phyloP scores from a whole-genome alignment of 2,329 filamentous ascomycete genomes.

The Blastomyces emzantsi region DNA sequence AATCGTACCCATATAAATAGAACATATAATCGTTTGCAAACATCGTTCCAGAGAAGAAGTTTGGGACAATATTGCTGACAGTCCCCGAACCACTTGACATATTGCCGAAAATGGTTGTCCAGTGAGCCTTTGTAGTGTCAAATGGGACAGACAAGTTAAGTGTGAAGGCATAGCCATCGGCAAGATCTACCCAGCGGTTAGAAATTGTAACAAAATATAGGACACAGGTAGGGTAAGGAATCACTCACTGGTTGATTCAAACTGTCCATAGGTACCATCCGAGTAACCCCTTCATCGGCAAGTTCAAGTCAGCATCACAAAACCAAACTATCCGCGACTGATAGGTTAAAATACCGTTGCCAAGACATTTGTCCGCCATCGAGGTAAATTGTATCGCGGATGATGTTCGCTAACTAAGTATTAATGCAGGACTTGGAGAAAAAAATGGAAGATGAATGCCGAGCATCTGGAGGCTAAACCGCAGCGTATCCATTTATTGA shows the following conservation, averaged over 20 bases:
- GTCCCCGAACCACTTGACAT: constrained; percentile 43
- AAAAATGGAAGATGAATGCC: neutral
- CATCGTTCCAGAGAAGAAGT: constrained; percentile 55
- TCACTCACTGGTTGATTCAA: neutral
- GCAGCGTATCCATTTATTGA: neutral
- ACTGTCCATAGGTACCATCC: neutral
- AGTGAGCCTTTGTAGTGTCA: constrained; percentile 41
- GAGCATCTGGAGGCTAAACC: neutral
- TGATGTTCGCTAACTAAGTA: constrained; percentile 41
- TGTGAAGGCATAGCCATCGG: constrained; percentile 45
- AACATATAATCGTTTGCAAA: constrained; percentile 56
- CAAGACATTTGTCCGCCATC: constrained; percentile 54
- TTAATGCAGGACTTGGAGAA: constrained; percentile 13
- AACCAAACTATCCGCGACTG: neutral
- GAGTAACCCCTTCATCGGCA: neutral
- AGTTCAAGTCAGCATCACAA: neutral
- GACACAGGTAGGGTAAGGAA: neutral
- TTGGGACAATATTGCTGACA: constrained; percentile 46
- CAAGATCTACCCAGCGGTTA: constrained; percentile 39
- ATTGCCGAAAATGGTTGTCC: constrained; percentile 43
- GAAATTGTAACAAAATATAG: neutral
- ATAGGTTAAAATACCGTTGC: constrained; percentile 29
- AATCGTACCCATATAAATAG: constrained; percentile 50
- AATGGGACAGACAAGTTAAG: constrained; percentile 53
- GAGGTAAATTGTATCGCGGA: constrained; percentile 56